A percentile compares a stretch with the other conserved stretches of the same genome.
phyloP scores from a whole-genome alignment of 805 yeast genomes.

The Alloascoidea africana region DNA sequence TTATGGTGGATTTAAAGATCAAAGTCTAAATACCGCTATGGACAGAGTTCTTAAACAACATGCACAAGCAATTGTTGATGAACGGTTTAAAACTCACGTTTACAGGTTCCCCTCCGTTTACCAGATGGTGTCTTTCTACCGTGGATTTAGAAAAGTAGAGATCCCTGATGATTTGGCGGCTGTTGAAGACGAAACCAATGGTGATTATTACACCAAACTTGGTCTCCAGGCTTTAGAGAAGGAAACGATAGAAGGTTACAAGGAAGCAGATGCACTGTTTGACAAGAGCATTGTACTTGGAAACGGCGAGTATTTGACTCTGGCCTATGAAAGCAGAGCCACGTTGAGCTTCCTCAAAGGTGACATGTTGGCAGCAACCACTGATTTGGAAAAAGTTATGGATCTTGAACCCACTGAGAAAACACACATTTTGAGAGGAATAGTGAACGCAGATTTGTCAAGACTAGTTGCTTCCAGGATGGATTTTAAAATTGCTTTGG shows the following conservation, averaged over 20 bases:
- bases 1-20: conserved; percentile 69
- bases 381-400: conserved; percentile 49
- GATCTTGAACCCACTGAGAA: conserved; percentile 53
- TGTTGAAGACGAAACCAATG: conserved; percentile 14
- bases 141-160: background rate
- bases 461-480: conserved; percentile 40
- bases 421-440: conserved; percentile 69
- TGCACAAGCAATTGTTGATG: conserved; percentile 58
- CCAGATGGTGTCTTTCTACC: conserved; percentile 51
- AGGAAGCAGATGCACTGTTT: conserved; percentile 38
- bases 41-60: conserved; percentile 78
- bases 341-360: conserved; percentile 73
- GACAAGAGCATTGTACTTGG: conserved; percentile 14
- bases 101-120: conserved; percentile 71
- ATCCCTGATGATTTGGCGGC: conserved; percentile 3
- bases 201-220: conserved; percentile 6
- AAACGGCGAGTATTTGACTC: conserved; percentile 27
- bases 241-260: conserved; percentile 43
- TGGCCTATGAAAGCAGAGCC: conserved; percentile 75
- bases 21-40: conserved; percentile 61
- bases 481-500: conserved; percentile 60
- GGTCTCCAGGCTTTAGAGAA: conserved; percentile 14
- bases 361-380: conserved; percentile 49
- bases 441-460: conserved; percentile 70
- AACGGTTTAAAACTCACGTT: conserved; percentile 32